Conservation (phyloP, 305 asterid species). For the Solanum hybrid region DNA sequence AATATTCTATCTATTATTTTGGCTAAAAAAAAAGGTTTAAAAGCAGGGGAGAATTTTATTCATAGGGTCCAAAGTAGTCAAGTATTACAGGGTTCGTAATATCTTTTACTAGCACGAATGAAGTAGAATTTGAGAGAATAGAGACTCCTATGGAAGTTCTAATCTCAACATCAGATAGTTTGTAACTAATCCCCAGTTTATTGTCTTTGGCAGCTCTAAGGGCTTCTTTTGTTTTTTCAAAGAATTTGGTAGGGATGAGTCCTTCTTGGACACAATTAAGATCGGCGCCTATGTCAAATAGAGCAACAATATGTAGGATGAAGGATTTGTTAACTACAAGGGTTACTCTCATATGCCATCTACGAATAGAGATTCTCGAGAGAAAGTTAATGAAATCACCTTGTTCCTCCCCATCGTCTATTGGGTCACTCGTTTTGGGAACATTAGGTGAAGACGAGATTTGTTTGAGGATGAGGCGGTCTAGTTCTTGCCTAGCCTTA, state of each 20-base stretch:
- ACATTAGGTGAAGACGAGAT: background rate
- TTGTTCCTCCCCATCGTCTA: background rate
- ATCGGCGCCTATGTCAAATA: background rate
- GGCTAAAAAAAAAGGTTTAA: background rate
- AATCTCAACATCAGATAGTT: too few species aligned
- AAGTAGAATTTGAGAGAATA: background rate
- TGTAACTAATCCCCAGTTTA: background rate
- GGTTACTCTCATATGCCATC: background rate
- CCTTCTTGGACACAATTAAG: background rate
- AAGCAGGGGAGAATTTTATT: background rate
- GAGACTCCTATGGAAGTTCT: background rate
- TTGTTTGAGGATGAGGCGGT: background rate
- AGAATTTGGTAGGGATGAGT: background rate
- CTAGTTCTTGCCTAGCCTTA: background rate
- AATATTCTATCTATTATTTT: background rate
- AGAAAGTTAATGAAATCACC: background rate
- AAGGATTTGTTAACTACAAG: too few species aligned
- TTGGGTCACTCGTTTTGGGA: background rate
- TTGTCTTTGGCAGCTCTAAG: background rate
- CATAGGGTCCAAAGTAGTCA: background rate
- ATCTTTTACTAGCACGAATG: background rate
- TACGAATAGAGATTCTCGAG: background rate
- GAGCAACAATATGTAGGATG: background rate
- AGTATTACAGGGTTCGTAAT: background rate
- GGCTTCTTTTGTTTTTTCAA: background rate